Evolutionary conservation across 306 rosid species (phyloP), one percentile per base, ranked within the genome.

Genomic region (Trifolium dubium): DNA sequence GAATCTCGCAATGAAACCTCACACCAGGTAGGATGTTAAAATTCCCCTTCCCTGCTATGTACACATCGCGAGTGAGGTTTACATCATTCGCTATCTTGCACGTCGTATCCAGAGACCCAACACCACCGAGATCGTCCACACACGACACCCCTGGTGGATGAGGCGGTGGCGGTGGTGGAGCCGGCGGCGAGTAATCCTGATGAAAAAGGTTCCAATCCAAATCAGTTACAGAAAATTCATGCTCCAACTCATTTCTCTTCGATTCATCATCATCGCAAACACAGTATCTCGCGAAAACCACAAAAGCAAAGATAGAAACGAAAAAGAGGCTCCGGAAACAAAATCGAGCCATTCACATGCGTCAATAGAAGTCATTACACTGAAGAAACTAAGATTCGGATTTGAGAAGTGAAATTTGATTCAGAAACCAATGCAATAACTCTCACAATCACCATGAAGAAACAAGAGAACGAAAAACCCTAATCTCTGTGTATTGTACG

Each of bases 81-180:
- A 70, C 84, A 76, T 95, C 92, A 71, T 50, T 75, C 82, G 74
- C 86, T 80, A 95, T 95, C 89, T 85, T 83, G 69, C 99, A 95
- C 73, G 98, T 86, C 61, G 92, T 73, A 85, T 95, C 99, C 76
- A 95, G 82, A 28, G 97, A 81, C 37, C 99, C 99, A 8, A 88
- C 80, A 10, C 99, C 99, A 4, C 86, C 92, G 39, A 92, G 95
- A 88, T 95, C 99, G 72, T 86, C 89, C 53, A 77, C 75, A 79
- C 99, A 95, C 0, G 99, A 95, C 51, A 87, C 96, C 37, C 97
- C 89, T 47, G 99, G 99, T 28, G 98, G 97, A 59, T 75, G 98
- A 10, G 99, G 99, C 47, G 99, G 99, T 2, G 99, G 99, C 0
- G 98, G 99, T 0, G 99, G 99, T 4, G 99, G 99, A 35, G 99